A percentile compares a stretch with the other conserved stretches of the same genome.
Conservation (phyloP, 176 grass and related monocot genomes). For the Poa annua region DNA sequence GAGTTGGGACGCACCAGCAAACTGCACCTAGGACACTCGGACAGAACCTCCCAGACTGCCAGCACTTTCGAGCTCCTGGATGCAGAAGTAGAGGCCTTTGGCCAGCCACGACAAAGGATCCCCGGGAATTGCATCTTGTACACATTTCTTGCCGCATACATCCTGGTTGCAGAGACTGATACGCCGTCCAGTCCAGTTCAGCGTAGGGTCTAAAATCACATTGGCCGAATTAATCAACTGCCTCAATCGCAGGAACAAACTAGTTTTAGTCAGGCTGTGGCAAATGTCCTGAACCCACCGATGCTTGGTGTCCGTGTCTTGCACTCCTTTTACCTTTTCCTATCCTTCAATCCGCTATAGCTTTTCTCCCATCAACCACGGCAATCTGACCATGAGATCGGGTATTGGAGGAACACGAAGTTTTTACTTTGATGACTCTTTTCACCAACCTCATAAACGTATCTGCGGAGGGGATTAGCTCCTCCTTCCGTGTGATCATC, state of each 20-base stretch:
- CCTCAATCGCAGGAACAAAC: not conserved
- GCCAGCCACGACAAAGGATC: not conserved
- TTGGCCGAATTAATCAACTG: not conserved
- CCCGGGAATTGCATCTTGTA: not conserved
- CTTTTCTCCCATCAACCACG: not conserved
- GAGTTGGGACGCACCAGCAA: not conserved
- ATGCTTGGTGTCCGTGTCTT: not conserved
- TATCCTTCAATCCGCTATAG: not conserved
- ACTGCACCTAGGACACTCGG: not conserved
- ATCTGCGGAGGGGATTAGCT: conserved; percentile 54
- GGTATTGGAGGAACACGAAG: not conserved
- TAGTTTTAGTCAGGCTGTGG: not conserved
- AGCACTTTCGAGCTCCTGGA: not conserved
- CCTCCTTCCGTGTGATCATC: conserved; percentile 51
- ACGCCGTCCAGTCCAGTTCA: not conserved
- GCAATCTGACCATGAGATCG: conserved; percentile 22
- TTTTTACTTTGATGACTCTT: conserved; percentile 57
- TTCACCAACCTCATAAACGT: conserved; percentile 67
- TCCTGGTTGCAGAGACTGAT: not conserved
- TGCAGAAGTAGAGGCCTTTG: not conserved
- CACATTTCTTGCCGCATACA: not conserved
- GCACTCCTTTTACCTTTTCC: not conserved
- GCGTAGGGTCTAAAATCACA: not conserved
- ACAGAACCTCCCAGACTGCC: not conserved
- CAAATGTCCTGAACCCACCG: not conserved